Evolutionary conservation across 1,139 yeast species (phyloP).

Genomic region (Taiozyma sp.): DNA sequence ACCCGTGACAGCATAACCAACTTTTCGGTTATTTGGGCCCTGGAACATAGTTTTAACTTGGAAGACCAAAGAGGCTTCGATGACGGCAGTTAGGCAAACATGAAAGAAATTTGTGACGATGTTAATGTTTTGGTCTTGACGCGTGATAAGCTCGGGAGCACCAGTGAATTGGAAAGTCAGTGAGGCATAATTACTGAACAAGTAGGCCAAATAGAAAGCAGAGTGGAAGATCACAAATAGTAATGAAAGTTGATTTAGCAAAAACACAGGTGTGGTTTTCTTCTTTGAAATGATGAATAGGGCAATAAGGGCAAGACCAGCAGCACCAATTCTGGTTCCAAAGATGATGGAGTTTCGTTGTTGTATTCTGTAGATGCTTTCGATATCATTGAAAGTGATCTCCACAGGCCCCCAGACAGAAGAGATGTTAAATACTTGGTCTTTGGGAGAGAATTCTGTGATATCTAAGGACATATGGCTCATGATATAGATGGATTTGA

Average conservation of each 20-base stretch:
- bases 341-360: slow-evolving; percentile 32
- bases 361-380: slow-evolving; percentile 19
- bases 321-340: slow-evolving; percentile 40
- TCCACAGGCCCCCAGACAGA: slow-evolving; percentile 24
- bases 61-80: slow-evolving; percentile 62
- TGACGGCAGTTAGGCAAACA: slow-evolving; percentile 49
- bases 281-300: slow-evolving; percentile 41
- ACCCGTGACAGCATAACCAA: slow-evolving; percentile 38
- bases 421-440: slow-evolving; percentile 28
- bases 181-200: slow-evolving; percentile 48
- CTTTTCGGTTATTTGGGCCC: slow-evolving; percentile 39
- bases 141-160: slow-evolving; percentile 32
- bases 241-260: slow-evolving; percentile 60
- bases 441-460: slow-evolving; percentile 20
- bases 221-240: slow-evolving; percentile 53
- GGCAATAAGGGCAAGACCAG: slow-evolving; percentile 33
- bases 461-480: slow-evolving; percentile 2
- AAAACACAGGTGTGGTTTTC: slow-evolving; percentile 61
- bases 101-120: slow-evolving; percentile 60
- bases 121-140: slow-evolving; percentile 36
- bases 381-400: slow-evolving; percentile 27
- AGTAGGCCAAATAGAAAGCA: slow-evolving; percentile 48
- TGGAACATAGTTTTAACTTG: slow-evolving; percentile 70
- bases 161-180: slow-evolving; percentile 50
- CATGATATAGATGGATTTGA: slow-evolving; percentile 1